Base-by-base conservation (phyloP, 2,329 filamentous ascomycete genomes). In the Exophiala alcalophila region DNA sequence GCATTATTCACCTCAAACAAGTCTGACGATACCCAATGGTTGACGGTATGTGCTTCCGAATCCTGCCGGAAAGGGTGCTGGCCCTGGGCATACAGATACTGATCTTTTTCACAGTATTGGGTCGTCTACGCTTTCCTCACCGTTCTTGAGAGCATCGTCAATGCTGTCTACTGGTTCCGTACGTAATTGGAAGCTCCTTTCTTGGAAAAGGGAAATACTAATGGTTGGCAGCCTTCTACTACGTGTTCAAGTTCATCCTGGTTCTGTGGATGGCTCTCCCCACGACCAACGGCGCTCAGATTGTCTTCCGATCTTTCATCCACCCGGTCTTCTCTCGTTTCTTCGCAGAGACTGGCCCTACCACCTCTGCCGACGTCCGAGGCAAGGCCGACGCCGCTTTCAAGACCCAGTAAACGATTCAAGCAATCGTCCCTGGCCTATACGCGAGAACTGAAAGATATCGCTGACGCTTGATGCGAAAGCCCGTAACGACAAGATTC, bases 221-320 rank as follows among this genome's bases (percentile, higher is more conserved):
- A 64, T 52, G 18, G 34, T 16, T 36, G 41, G 49, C 43, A 73
- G 70, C 92, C 64, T 98, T 98, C 76, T 98, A 98, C 84, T 98
- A 87, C 73, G 91, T 90, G 65, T 97, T 98, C 85, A 98, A 98
- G 80, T 96, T 98, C 65, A 75, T 94, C 64, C 85, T 97, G 67
- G 78, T 97, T 61, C 83, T 98, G 67, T 98, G 92, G 92, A 89
- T 98, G 73, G 83, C 91, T 59, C 88, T 98, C 62, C 92, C 92
- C 67, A 79, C 86, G 69, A 96, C 94, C 76, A 97, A 92, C 65
- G 92, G 92, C 65, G 91, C 92, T 61, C 89, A 97, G 70, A 72
- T 97, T 63, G 78, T 98, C 73, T 98, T 97, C 86, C 85, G 87
- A 69, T 95, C 90, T 53, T 87, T 97, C 80, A 71, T 98, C 66